Evolutionary conservation across 495 filamentous ascomycete species (phyloP).

Genomic region (Diplogelasinospora grovesii): DNA sequence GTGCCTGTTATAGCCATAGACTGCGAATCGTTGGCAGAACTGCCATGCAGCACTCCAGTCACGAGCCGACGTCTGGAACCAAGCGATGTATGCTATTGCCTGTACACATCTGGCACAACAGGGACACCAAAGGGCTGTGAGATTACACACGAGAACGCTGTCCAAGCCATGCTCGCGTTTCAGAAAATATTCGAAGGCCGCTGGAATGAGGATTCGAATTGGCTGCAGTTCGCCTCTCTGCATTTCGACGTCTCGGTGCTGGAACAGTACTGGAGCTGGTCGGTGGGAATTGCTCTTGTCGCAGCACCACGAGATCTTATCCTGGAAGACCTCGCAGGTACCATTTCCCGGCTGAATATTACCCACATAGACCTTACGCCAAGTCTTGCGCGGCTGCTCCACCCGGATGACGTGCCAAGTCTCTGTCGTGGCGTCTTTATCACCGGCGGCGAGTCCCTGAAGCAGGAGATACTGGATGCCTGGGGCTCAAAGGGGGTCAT

Average conservation of each 20-base stretch:
- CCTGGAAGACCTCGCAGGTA: constrained; percentile 64
- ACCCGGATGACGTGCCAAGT: constrained; percentile 61
- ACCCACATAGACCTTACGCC: constrained; percentile 84
- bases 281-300: constrained; percentile 70
- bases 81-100: constrained; percentile 57
- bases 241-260: constrained; percentile 86
- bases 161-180: constrained; percentile 73
- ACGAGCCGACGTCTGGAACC: constrained; percentile 25
- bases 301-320: constrained; percentile 71
- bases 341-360: constrained; percentile 63
- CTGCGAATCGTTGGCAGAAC: constrained; percentile 19
- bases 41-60: constrained; percentile 17
- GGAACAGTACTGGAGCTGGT: constrained; percentile 89
- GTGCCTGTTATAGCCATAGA: constrained; percentile 36
- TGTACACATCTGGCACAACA: constrained; percentile 80
- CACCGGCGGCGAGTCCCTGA: constrained; percentile 65
- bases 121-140: constrained; percentile 74
- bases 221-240: constrained; percentile 82
- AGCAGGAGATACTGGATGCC: constrained; percentile 62
- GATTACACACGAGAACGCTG: constrained; percentile 65
- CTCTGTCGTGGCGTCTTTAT: constrained; percentile 68
- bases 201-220: constrained; percentile 64
- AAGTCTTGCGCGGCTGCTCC: constrained; percentile 53
- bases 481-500: constrained; percentile 61
- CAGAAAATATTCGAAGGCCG: constrained; percentile 58